Conservation (phyloP, 768 basidiomycete genomes). For the Xerocomellus chrysenteron region DNA sequence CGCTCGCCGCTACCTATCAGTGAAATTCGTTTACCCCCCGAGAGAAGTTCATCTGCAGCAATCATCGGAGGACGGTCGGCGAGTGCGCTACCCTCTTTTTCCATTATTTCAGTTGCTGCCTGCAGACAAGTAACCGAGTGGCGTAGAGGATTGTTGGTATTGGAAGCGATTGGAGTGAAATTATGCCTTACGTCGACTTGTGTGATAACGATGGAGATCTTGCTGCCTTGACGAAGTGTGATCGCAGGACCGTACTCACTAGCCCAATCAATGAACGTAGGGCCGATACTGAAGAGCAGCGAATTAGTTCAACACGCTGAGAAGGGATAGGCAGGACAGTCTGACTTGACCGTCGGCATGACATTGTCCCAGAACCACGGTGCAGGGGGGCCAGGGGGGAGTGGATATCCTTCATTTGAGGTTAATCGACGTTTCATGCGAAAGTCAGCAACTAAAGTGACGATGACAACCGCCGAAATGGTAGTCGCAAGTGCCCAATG, state of each 20-base stretch:
- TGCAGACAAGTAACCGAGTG: conserved; percentile 16
- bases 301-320: neutral
- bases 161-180: neutral
- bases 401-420: conserved; percentile 7
- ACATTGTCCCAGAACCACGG: conserved; percentile 7
- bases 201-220: conserved; percentile 17
- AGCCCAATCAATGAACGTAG: conserved; percentile 50
- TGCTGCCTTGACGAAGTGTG: conserved; percentile 47
- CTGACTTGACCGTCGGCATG: conserved; percentile 12
- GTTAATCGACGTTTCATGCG: neutral
- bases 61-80: conserved; percentile 53
- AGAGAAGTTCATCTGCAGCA: conserved; percentile 53
- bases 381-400: conserved; percentile 19
- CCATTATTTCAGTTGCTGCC: conserved; percentile 61
- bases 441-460: neutral
- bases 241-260: conserved; percentile 60
- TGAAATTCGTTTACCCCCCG: conserved; percentile 52
- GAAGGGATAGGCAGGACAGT: neutral
- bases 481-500: neutral
- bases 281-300: conserved; percentile 10
- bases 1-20: conserved; percentile 49
- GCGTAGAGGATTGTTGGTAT: no score
- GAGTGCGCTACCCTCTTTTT: conserved; percentile 52
- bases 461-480: neutral
- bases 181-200: conserved; percentile 15